These are phyloP conservation scores for Knufia fluminis DNA, from an alignment of 2,329 filamentous ascomycete species.

Conservation along the genomic window DNA sequence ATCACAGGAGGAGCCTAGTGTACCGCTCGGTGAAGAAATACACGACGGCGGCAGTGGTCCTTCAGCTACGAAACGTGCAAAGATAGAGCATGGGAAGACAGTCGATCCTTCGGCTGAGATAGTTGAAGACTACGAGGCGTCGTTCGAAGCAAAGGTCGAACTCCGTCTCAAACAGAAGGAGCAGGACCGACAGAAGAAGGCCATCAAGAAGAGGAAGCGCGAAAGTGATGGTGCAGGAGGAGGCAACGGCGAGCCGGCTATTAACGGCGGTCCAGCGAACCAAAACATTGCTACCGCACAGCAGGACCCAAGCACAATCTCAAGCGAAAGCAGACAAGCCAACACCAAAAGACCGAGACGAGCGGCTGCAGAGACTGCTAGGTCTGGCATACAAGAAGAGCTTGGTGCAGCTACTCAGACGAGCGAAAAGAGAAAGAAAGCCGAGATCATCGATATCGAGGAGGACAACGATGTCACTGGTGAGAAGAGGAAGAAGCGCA, in stretches of 20 bases:
- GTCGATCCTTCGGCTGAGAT: neutral
- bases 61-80: slow-evolving; percentile 20
- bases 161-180: slow-evolving; percentile 36
- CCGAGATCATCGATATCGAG: neutral
- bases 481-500: neutral
- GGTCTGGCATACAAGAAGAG: neutral
- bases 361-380: neutral
- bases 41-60: neutral
- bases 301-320: neutral
- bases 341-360: neutral
- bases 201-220: slow-evolving; percentile 34
- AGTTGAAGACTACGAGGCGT: slow-evolving; percentile 7
- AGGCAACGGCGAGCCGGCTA: neutral
- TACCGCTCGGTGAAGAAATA: neutral
- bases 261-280: neutral
- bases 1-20: slow-evolving; percentile 1
- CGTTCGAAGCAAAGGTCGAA: slow-evolving; percentile 30
- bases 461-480: too few relatives aligned
- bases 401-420: neutral
- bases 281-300: neutral
- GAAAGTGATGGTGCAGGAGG: slow-evolving; percentile 24
- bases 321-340: neutral
- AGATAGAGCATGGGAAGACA: slow-evolving; percentile 16
- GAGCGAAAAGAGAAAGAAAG: neutral
- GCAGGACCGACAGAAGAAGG: slow-evolving; percentile 29